phyloP scores from a whole-genome alignment of 352 stramenopile genomes.

The Pythium brachiatum region DNA sequence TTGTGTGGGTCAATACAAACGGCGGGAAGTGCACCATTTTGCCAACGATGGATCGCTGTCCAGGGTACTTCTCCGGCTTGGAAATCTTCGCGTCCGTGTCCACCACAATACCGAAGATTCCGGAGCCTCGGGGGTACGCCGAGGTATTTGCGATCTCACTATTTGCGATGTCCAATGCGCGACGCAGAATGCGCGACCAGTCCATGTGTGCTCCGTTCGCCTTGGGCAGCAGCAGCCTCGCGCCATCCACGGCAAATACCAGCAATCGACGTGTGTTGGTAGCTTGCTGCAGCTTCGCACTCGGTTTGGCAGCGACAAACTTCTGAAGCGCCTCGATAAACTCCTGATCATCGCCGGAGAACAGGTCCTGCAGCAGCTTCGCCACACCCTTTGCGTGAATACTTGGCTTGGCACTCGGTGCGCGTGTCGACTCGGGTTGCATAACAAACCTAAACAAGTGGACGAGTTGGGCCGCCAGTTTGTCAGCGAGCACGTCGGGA shows the following conservation, averaged over 20 bases:
- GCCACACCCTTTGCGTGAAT: neutral
- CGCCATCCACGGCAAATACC: conserved; percentile 9
- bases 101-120: conserved; percentile 36
- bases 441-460: neutral
- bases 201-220: neutral
- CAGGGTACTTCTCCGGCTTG: neutral
- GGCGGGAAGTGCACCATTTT: conserved; percentile 47
- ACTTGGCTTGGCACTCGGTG: neutral
- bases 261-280: conserved; percentile 1
- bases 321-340: neutral
- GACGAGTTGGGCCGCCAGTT: too few species aligned
- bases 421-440: neutral
- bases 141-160: neutral
- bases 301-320: too few species aligned
- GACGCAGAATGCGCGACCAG: conserved; percentile 5
- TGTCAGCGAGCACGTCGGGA: neutral
- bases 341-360: neutral
- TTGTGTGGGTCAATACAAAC: conserved; percentile 48
- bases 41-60: conserved; percentile 62
- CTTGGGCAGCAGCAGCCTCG: neutral
- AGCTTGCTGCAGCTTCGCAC: too few species aligned
- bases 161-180: conserved; percentile 5
- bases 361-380: neutral
- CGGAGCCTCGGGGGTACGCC: neutral
- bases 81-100: conserved; percentile 21